Percentiles rank a stretch among this genome's conserved stretches.
Evolutionary conservation across 352 stramenopile species (phyloP).

Genomic region (Pythium phragmiticola): DNA sequence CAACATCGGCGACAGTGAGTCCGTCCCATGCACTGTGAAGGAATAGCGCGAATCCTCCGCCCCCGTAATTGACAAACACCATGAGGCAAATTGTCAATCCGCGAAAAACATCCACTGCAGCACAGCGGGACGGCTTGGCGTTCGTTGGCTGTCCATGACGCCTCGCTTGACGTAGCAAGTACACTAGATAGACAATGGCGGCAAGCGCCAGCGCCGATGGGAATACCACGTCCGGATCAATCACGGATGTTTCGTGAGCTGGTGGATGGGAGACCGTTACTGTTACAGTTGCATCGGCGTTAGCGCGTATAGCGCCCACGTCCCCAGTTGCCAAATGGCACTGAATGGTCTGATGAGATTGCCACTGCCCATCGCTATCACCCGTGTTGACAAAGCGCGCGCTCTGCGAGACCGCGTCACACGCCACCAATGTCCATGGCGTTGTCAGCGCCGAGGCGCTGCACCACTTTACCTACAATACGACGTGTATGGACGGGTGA

Average conservation of each 20-base stretch:
- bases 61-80: conserved; percentile 90
- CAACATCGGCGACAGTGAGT: conserved; percentile 64
- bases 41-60: conserved; percentile 61
- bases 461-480: conserved; percentile 4
- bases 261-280: not conserved
- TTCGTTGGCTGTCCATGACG: not conserved
- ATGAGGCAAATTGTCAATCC: conserved; percentile 75
- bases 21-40: conserved; percentile 79
- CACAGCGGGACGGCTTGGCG: conserved; percentile 27
- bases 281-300: not conserved
- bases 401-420: not conserved
- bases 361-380: not conserved
- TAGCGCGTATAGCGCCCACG: not conserved
- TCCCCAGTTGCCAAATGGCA: not conserved
- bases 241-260: not conserved
- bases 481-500: not conserved
- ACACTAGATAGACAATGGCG: conserved; percentile 6
- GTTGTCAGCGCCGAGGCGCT: not conserved
- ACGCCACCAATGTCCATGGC: conserved; percentile 13
- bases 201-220: conserved; percentile 5
- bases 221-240: not conserved
- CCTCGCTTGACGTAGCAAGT: not conserved
- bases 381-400: not conserved
- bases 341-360: not conserved
- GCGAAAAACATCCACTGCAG: conserved; percentile 66